phyloP scores from a whole-genome alignment of 306 rosid species.

The Benincasa hispida region DNA sequence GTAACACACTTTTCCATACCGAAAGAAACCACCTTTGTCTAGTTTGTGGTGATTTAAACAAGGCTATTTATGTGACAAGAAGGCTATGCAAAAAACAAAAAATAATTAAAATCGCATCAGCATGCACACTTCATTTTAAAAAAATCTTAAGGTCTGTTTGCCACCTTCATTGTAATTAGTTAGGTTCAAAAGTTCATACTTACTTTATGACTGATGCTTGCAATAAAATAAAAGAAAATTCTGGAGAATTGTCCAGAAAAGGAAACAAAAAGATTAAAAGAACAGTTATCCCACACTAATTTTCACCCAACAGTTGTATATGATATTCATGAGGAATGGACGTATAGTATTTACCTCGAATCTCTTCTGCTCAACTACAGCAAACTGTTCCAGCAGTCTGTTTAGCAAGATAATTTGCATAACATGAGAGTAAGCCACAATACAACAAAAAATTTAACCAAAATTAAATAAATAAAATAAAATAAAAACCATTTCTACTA shows the following conservation, averaged over 20 bases:
- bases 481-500: background rate
- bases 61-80: background rate
- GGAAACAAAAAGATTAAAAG: background rate
- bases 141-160: background rate
- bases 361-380: background rate
- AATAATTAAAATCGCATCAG: background rate
- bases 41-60: slow-evolving; percentile 12
- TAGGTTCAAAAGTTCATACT: background rate
- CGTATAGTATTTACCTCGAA: background rate
- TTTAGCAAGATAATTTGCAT: background rate
- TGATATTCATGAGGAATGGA: background rate
- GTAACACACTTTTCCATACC: slow-evolving; percentile 18
- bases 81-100: background rate
- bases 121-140: background rate
- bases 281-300: background rate
- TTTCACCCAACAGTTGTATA: background rate
- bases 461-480: background rate
- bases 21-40: slow-evolving; percentile 16
- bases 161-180: background rate
- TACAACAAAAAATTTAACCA: background rate
- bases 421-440: background rate
- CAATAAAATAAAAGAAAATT: background rate
- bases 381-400: background rate
- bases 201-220: background rate
- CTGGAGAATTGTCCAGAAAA: background rate